A percentile compares a stretch with the other conserved stretches of the same genome.
phyloP scores from a whole-genome alignment of 176 grass and related monocot species.

The Hsuehochloa calcarea region DNA sequence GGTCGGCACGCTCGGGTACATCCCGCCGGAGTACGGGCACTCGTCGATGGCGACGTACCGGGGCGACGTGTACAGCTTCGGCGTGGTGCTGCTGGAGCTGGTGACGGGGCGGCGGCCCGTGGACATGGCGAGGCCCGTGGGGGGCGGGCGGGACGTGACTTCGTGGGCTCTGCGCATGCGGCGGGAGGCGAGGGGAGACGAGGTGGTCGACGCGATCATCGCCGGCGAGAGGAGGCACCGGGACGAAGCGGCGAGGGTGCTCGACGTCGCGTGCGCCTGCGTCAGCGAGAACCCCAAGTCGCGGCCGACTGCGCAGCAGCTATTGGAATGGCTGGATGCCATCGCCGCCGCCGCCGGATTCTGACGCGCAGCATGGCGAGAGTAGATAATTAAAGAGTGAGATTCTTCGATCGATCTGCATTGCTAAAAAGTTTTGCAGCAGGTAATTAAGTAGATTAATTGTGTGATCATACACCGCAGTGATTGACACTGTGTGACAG shows the following conservation, averaged over 20 bases:
- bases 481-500: not conserved
- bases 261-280: conserved; percentile 47
- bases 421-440: not conserved
- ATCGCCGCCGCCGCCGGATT: not conserved
- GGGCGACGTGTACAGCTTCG: conserved; percentile 94
- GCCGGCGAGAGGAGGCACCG: not conserved
- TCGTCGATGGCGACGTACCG: conserved; percentile 39
- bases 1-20: conserved; percentile 70
- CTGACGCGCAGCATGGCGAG: not conserved
- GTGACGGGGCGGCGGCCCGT: conserved; percentile 52
- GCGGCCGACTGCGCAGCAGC: conserved; percentile 41
- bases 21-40: conserved; percentile 64
- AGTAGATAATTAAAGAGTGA: not conserved
- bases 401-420: not conserved
- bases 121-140: conserved; percentile 35
- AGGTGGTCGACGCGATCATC: conserved; percentile 41
- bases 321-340: conserved; percentile 39
- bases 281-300: conserved; percentile 34
- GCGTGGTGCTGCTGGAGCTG: conserved; percentile 80
- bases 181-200: conserved; percentile 11
- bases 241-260: conserved; percentile 32
- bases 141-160: conserved; percentile 30
- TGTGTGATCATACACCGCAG: no score
- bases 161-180: conserved; percentile 48
- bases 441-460: not conserved